A percentile compares a stretch with the other conserved stretches of the same genome.
Evolutionary conservation across 768 basidiomycete species (phyloP).

Genomic region (Amanita rimosa): DNA sequence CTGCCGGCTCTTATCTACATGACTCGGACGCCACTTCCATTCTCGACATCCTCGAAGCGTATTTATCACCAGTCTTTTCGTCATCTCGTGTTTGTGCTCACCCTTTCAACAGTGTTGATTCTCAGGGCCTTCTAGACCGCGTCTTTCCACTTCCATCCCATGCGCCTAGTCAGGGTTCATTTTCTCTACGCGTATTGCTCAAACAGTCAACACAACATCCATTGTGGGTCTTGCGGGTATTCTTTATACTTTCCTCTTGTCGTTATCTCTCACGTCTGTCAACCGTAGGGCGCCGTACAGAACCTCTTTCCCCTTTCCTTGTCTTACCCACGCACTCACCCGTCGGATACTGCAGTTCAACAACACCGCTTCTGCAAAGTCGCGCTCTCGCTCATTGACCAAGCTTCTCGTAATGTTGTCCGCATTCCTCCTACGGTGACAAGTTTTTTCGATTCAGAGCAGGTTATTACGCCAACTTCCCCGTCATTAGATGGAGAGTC

Average conservation of each 20-base stretch:
- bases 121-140: conserved; percentile 70
- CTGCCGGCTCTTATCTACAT: conserved; percentile 12
- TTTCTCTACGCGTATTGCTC: conserved; percentile 46
- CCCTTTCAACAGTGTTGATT: conserved; percentile 42
- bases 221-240: conserved; percentile 44
- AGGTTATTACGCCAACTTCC: conserved; percentile 6
- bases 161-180: conserved; percentile 20
- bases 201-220: conserved; percentile 40
- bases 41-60: conserved; percentile 51
- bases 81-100: conserved; percentile 4
- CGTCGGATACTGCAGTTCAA: conserved; percentile 52
- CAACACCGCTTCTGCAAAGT: conserved; percentile 69
- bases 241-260: conserved; percentile 17
- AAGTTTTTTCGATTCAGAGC: conserved; percentile 24
- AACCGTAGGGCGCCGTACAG: conserved; percentile 45
- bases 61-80: conserved; percentile 11
- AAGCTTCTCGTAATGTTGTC: conserved; percentile 42
- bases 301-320: conserved; percentile 54
- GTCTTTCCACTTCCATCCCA: conserved; percentile 48
- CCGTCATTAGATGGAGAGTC: conserved; percentile 9
- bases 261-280: conserved; percentile 8
- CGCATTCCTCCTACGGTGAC: conserved; percentile 35
- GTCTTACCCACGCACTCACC: conserved; percentile 50
- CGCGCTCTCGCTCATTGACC: conserved; percentile 60
- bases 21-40: conserved; percentile 34